phyloP scores from a whole-genome alignment of 495 filamentous ascomycete species.

The Oleoguttula mirabilis region DNA sequence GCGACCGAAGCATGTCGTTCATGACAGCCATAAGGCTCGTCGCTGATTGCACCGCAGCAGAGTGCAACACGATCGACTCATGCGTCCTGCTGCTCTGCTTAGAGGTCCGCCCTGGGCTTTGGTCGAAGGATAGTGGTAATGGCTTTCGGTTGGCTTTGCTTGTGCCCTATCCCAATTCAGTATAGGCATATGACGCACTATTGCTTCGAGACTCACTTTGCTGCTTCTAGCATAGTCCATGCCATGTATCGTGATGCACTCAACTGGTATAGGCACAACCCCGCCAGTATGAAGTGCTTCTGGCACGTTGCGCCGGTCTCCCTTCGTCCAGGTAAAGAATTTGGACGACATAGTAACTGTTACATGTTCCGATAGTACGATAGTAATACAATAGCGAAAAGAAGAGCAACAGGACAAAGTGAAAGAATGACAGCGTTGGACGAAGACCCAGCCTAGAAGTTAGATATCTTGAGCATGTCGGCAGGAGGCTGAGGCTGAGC shows the following conservation, averaged over 20 bases:
- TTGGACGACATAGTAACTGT: constrained; percentile 26
- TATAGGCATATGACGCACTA: too few relatives aligned
- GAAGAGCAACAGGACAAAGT: not conserved
- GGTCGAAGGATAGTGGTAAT: constrained; percentile 13
- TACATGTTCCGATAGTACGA: not conserved
- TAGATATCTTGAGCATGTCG: too few relatives aligned
- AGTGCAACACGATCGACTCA: constrained; percentile 21
- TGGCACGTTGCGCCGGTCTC: constrained; percentile 20
- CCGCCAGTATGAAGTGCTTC: constrained; percentile 17
- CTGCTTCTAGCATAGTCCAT: constrained; percentile 3
- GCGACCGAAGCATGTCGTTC: constrained; percentile 30
- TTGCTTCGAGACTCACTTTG: constrained; percentile 8
- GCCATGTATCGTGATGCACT: constrained; percentile 13
- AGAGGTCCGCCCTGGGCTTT: constrained; percentile 10
- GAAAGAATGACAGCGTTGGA: too few relatives aligned
- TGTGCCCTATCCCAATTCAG: too few relatives aligned
- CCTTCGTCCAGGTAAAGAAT: constrained; percentile 32
- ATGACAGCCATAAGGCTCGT: constrained; percentile 28
- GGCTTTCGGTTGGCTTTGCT: not conserved
- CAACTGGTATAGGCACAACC: constrained; percentile 12
- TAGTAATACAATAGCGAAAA: not conserved
- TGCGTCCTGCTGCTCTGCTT: constrained; percentile 18
- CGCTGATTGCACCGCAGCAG: constrained; percentile 28
- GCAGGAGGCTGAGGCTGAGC: too few relatives aligned
- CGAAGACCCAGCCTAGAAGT: too few relatives aligned